Conservation (phyloP, 306 rosid species). For the Gastrolobium bilobum region DNA sequence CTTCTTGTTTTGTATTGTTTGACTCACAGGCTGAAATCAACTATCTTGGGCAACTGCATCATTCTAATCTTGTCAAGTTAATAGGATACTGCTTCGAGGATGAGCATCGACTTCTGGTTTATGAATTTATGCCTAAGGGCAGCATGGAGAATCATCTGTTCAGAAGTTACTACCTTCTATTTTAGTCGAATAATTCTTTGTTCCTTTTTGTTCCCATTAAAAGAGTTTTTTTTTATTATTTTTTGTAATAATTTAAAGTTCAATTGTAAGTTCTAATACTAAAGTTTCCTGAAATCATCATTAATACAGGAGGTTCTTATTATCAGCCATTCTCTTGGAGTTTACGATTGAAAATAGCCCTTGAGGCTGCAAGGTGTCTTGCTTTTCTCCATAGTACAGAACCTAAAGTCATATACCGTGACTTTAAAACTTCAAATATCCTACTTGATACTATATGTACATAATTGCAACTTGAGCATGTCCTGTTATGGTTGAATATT, state of each 20-base stretch:
- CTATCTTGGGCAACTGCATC: slow-evolving; percentile 90
- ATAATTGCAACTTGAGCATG: not conserved
- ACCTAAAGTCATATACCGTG: slow-evolving; percentile 89
- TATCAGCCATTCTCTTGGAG: slow-evolving; percentile 87
- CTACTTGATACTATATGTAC: slow-evolving; percentile 84
- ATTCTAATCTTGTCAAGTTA: slow-evolving; percentile 94
- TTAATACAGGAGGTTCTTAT: slow-evolving; percentile 75
- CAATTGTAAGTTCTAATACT: slow-evolving; percentile 9
- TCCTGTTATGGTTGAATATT: slow-evolving; percentile 37
- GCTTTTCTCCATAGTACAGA: slow-evolving; percentile 90
- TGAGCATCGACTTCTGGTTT: slow-evolving; percentile 87
- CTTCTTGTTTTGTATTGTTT: slow-evolving; percentile 39
- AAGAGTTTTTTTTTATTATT: not conserved
- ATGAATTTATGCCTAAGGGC: slow-evolving; percentile 98
- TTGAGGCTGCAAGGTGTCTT: slow-evolving; percentile 89
- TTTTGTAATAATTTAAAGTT: not conserved
- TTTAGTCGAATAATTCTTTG: slow-evolving; percentile 1
- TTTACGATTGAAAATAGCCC: slow-evolving; percentile 80
- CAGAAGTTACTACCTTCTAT: slow-evolving; percentile 71
- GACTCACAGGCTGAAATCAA: slow-evolving; percentile 87
- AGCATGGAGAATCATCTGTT: slow-evolving; percentile 97
- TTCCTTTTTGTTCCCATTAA: slow-evolving; percentile 17
- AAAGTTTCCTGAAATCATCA: slow-evolving; percentile 33
- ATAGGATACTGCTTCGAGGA: slow-evolving; percentile 94
- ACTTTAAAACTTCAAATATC: slow-evolving; percentile 92